Evolutionary conservation across 257 asterid species (phyloP), one percentile per base, ranked within the genome.

Genomic region (Nicotiana noctiflora): DNA sequence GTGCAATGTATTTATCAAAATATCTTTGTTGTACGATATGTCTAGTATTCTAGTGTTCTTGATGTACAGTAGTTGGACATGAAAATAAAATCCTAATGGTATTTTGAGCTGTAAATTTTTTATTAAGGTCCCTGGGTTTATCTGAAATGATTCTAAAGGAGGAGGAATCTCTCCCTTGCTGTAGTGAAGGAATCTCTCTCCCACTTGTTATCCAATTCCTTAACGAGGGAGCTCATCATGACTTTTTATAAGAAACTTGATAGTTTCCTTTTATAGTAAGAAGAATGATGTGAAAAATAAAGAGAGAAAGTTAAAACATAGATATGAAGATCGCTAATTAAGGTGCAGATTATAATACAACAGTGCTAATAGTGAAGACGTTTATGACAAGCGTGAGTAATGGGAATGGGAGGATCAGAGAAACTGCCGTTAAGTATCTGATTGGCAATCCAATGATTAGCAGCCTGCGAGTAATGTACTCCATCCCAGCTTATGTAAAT

Each of bases 401-500:
- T 83, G 32, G 86, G 81, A 18, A 86, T 9, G 0, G 89, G 88
- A 4, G 97, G 98, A 82, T 94, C 92, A 9, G 94, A 91, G 1
- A 86, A 79, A 2, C 90, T 90, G 66, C 94, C 94, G 7, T 79
- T 84, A 13, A 84, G 4, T 25, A 92, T 82, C 2, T 83, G 94
- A 25, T 67, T 25, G 0, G 93, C 92, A 13, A 93, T 53, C 98
- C 98, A 93, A 0, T 31, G 83, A 61, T 92, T 94, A 3, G 97
- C 95, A 37, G 95, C 94, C 51, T 94, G 96, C 2, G 91, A 34
- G 8, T 90, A 90, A 64, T 94, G 98, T 49, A 90, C 92, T 1
- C 98, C 95, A 55, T 93, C 98, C 98, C 98, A 94, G 75, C 98
- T 94, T 34, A 94, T 86, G 14, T 82, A 80, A 46, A 51, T 76